These are phyloP conservation scores for Waitea zeae DNA, from an alignment of 1,284 basidiomycete species.

Conservation along the genomic window DNA sequence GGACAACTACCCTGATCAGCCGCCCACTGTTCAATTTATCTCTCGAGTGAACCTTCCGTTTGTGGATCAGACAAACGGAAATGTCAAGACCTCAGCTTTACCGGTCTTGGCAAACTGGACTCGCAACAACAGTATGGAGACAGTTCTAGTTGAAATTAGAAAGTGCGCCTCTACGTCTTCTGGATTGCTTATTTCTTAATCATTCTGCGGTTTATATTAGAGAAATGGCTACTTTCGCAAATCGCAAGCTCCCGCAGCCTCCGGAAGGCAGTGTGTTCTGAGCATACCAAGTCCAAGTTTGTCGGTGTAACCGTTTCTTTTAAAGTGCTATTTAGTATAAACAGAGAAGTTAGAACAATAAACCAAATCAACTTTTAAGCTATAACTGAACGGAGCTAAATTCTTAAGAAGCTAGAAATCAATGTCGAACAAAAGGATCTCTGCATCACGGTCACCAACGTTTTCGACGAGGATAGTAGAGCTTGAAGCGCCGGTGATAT, in stretches of 20 bases:
- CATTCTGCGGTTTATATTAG: conserved; percentile 20
- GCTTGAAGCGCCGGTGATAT: conserved; percentile 28
- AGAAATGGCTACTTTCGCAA: conserved; percentile 86
- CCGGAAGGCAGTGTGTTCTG: conserved; percentile 70
- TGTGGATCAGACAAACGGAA: conserved; percentile 61
- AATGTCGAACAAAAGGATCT: conserved; percentile 62
- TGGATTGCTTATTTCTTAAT: conserved; percentile 2
- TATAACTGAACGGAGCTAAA: too few relatives aligned
- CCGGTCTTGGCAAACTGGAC: conserved; percentile 61
- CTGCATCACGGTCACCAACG: conserved; percentile 36
- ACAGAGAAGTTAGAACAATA: too few relatives aligned
- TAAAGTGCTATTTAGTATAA: too few relatives aligned
- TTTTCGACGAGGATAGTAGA: conserved; percentile 38
- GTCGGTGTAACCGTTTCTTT: too few relatives aligned
- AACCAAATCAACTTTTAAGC: too few relatives aligned
- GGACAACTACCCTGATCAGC: conserved; percentile 64
- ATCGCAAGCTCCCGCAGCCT: conserved; percentile 91
- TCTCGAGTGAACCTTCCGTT: conserved; percentile 94
- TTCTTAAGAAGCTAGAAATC: too few relatives aligned
- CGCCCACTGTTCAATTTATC: conserved; percentile 71
- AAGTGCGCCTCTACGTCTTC: conserved; percentile 41
- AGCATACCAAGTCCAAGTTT: too few relatives aligned
- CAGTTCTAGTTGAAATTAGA: conserved; percentile 78
- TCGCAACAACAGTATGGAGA: conserved; percentile 67
- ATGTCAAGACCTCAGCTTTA: conserved; percentile 60